Base-by-base conservation (phyloP, 2,329 filamentous ascomycete genomes). In the Arthrocladium fulminans region DNA sequence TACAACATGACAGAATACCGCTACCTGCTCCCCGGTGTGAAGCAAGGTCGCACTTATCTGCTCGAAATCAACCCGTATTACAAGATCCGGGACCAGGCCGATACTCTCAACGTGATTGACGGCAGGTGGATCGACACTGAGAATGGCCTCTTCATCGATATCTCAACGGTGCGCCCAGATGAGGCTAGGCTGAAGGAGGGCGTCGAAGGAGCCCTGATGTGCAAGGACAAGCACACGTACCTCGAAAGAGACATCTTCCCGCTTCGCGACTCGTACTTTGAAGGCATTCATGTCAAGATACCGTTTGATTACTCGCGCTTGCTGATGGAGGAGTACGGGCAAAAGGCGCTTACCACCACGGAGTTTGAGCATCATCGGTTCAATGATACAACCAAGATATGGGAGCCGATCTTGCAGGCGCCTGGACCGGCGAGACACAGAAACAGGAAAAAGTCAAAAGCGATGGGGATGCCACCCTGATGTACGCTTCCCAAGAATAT, bases 1-100 rank as follows among this genome's bases (percentile, higher is more conserved):
- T 79, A 80, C 65, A 81, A 81, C 57, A 79, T 80, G 76, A 79
- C 74, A 0, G 69, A 80, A 19, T 74, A 80, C 54, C 66, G 68
- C 47, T 73, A 69, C 56, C 59, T 65, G 1, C 57, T 72, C 10
- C 63, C 67, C 12, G 60, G 61, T 42, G 54, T 64, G 48, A 29
- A 64, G 9, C 59, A 58, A 17, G 60, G 62, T 17, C 60, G 67
- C 12, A 66, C 70, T 15, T 81, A 79, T 56, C 61, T 81, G 38
- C 64, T 81, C 3, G 78, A 81, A 45, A 70, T 81, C 46, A 81
- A 81, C 51, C 77, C 77, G 8, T 65, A 77, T 54, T 79, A 72
- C 56, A 61, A 62, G 3, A 69, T 73, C 49, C 63, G 66, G 19
- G 67, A 65, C 2, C 68, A 62, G 0, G 45, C 62, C 3, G 78